Percentiles rank a stretch among this genome's conserved stretches.
phyloP scores from a whole-genome alignment of 2,329 filamentous ascomycete species.

The Talaromyces sp. region DNA sequence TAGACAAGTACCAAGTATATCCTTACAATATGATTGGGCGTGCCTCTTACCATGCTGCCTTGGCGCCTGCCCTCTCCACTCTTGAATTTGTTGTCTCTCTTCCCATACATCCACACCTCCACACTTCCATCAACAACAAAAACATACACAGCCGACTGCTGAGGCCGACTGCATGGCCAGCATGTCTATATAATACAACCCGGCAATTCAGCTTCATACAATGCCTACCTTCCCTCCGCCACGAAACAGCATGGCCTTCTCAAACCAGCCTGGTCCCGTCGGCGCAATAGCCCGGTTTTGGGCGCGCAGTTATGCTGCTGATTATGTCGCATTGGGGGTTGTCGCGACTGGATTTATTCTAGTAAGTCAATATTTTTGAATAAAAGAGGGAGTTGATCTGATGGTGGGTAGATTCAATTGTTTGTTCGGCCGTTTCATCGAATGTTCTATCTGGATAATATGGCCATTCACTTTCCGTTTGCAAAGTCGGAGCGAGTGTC shows the following conservation, averaged over 20 bases:
- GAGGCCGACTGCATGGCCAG: not conserved
- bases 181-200: not conserved
- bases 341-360: constrained; percentile 62
- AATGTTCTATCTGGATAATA: constrained; percentile 86
- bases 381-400: not conserved
- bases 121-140: not conserved
- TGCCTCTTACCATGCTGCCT: not conserved
- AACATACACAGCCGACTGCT: not conserved
- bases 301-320: constrained; percentile 76
- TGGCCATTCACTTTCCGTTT: constrained; percentile 80
- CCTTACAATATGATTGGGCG: not conserved
- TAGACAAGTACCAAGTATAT: not conserved
- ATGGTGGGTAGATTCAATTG: constrained; percentile 55
- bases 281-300: constrained; percentile 52
- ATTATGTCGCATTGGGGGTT: constrained; percentile 75
- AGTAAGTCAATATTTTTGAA: constrained; percentile 14
- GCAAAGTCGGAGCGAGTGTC: constrained; percentile 79
- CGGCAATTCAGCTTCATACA: not conserved
- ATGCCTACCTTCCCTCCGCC: constrained; percentile 15
- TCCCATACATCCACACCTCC: not conserved
- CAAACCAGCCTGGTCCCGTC: constrained; percentile 37
- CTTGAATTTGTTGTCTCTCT: not conserved
- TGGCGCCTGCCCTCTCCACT: not conserved
- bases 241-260: constrained; percentile 19
- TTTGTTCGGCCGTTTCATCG: constrained; percentile 84